Conservation (phyloP, 2,329 filamentous ascomycete species). For the Curvularia sp. region DNA sequence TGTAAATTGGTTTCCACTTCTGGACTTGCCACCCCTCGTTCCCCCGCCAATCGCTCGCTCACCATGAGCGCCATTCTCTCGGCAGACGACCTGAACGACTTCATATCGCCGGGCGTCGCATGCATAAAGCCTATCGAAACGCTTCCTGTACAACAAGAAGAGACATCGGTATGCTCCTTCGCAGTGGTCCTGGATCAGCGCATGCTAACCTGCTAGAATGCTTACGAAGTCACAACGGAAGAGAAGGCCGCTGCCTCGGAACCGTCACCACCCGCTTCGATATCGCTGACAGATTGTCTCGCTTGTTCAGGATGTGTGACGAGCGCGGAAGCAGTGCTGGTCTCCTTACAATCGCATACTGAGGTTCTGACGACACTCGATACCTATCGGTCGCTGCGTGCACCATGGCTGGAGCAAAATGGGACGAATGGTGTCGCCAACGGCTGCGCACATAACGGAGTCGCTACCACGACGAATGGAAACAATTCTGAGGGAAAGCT, state of each 20-base stretch:
- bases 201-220: slow-evolving; percentile 54
- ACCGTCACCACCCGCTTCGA: slow-evolving; percentile 78
- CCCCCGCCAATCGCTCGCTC: slow-evolving; percentile 19
- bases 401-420: slow-evolving; percentile 41
- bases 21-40: slow-evolving; percentile 21
- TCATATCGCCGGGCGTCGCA: slow-evolving; percentile 95
- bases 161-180: slow-evolving; percentile 51
- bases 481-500: slow-evolving; percentile 65
- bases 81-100: slow-evolving; percentile 96
- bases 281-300: slow-evolving; percentile 95
- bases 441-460: background rate
- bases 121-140: slow-evolving; percentile 98
- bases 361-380: slow-evolving; percentile 89
- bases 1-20: slow-evolving; percentile 2
- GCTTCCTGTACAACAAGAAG: slow-evolving; percentile 67
- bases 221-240: slow-evolving; percentile 91
- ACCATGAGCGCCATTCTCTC: slow-evolving; percentile 96
- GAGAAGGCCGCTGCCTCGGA: slow-evolving; percentile 68
- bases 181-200: slow-evolving; percentile 20
- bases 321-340: slow-evolving; percentile 94
- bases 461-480: slow-evolving; percentile 15
- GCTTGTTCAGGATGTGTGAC: slow-evolving; percentile 98
- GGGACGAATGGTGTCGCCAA: slow-evolving; percentile 30
- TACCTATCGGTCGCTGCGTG: slow-evolving; percentile 57
- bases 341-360: slow-evolving; percentile 89